A percentile compares a stretch with the other conserved stretches of the same genome.
Conservation (phyloP, 2,329 filamentous ascomycete genomes). For the Beauveria pseudobassiana region DNA sequence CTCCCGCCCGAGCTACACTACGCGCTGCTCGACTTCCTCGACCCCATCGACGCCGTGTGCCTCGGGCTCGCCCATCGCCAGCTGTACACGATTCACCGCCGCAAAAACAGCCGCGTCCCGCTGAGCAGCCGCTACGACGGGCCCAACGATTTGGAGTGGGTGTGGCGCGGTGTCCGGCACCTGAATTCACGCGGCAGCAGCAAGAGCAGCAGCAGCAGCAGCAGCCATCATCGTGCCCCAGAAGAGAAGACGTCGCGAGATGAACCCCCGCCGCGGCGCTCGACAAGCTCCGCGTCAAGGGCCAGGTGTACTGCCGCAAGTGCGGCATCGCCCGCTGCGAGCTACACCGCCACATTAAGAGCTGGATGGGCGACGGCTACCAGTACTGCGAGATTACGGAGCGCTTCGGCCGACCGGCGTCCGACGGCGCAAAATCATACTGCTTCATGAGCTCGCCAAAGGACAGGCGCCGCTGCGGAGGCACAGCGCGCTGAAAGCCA, state of each 20-base stretch:
- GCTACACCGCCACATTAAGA: constrained; percentile 53
- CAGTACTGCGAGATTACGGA: constrained; percentile 56
- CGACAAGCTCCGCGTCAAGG: constrained; percentile 43
- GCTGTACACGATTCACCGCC: constrained; percentile 51
- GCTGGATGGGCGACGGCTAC: constrained; percentile 48
- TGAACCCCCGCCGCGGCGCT: constrained; percentile 19
- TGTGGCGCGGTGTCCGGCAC: constrained; percentile 49
- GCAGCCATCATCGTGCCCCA: background rate
- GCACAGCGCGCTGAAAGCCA: constrained; percentile 27
- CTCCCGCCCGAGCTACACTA: constrained; percentile 55
- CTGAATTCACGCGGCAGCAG: constrained; percentile 25
- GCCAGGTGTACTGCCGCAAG: constrained; percentile 55
- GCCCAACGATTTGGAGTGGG: constrained; percentile 57
- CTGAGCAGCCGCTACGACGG: constrained; percentile 50
- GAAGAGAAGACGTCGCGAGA: too few relatives aligned
- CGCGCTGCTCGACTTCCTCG: constrained; percentile 53
- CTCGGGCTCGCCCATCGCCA: constrained; percentile 50
- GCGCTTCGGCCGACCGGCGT: constrained; percentile 45
- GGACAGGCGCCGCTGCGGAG: constrained; percentile 50
- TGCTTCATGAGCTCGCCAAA: constrained; percentile 56
- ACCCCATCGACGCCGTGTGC: constrained; percentile 57
- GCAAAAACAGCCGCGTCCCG: constrained; percentile 48
- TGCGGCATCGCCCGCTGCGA: constrained; percentile 55
- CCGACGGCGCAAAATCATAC: constrained; percentile 37
- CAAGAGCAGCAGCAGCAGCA: background rate